Percentiles rank a stretch among this genome's conserved stretches.
These are phyloP conservation scores for Xylaria intraflava DNA, from an alignment of 495 filamentous ascomycete species.

Conservation along the genomic window DNA sequence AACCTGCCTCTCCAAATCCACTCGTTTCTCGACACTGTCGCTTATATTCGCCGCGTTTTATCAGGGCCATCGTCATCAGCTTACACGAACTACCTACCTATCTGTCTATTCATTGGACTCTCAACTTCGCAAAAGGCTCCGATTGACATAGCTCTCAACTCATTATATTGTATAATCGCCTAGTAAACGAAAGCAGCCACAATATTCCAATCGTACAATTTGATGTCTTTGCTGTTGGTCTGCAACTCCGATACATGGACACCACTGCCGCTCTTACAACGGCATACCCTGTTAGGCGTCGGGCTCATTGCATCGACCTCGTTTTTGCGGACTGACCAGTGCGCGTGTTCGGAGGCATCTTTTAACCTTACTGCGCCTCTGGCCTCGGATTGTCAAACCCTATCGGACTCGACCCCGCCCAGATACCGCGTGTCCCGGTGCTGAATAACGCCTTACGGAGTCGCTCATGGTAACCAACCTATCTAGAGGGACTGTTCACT, in stretches of 20 bases:
- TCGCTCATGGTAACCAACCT: neutral
- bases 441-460: neutral
- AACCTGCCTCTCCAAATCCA: neutral
- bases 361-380: neutral
- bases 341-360: neutral
- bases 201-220: constrained; percentile 12
- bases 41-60: neutral
- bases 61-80: neutral
- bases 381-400: constrained; percentile 4
- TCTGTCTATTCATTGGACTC: neutral
- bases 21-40: neutral
- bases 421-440: neutral
- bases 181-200: constrained; percentile 1
- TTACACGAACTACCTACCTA: neutral
- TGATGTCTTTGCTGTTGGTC: constrained; percentile 20
- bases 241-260: constrained; percentile 22
- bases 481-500: neutral
- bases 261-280: constrained; percentile 15
- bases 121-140: neutral
- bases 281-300: constrained; percentile 5
- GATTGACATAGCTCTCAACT: neutral
- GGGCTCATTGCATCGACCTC: constrained; percentile 1
- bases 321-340: neutral
- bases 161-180: neutral
- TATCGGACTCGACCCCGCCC: neutral